Conservation (phyloP, 139 green algal genomes). For the Micractinium conductrix region DNA sequence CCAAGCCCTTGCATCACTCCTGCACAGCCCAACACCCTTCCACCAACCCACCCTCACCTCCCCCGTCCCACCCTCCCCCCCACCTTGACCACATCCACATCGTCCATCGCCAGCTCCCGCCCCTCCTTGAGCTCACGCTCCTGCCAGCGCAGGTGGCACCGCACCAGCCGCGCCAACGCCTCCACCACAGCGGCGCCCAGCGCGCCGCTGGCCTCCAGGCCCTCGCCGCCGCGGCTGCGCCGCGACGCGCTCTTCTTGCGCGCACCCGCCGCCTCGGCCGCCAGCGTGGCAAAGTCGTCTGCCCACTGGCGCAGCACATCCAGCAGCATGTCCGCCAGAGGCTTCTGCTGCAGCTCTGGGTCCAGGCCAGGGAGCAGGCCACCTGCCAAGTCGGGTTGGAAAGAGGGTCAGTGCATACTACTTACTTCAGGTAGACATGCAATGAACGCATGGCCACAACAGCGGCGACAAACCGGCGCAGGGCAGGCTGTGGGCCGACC, state of each 20-base stretch:
- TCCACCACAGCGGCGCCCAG: slow-evolving; percentile 41
- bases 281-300: slow-evolving; percentile 6
- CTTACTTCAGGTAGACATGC: too few relatives aligned
- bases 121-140: neutral
- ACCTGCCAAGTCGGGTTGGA: too few relatives aligned
- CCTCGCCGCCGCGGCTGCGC: slow-evolving; percentile 6
- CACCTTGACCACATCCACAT: slow-evolving; percentile 47
- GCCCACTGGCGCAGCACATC: slow-evolving; percentile 34
- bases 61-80: neutral
- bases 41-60: neutral
- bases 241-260: neutral
- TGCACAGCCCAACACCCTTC: too few relatives aligned
- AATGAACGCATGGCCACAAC: too few relatives aligned
- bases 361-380: slow-evolving; percentile 19
- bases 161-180: slow-evolving; percentile 54
- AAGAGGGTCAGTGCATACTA: too few relatives aligned
- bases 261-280: slow-evolving; percentile 1
- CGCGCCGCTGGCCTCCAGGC: neutral
- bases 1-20: too few relatives aligned
- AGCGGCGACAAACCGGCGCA: too few relatives aligned
- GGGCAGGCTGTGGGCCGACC: too few relatives aligned
- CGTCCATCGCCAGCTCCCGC: slow-evolving; percentile 32
- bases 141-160: slow-evolving; percentile 38
- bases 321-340: slow-evolving; percentile 54
- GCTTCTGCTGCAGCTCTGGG: slow-evolving; percentile 28